phyloP scores from a whole-genome alignment of 2,329 filamentous ascomycete species.

The Arthrobotrys megalospora region DNA sequence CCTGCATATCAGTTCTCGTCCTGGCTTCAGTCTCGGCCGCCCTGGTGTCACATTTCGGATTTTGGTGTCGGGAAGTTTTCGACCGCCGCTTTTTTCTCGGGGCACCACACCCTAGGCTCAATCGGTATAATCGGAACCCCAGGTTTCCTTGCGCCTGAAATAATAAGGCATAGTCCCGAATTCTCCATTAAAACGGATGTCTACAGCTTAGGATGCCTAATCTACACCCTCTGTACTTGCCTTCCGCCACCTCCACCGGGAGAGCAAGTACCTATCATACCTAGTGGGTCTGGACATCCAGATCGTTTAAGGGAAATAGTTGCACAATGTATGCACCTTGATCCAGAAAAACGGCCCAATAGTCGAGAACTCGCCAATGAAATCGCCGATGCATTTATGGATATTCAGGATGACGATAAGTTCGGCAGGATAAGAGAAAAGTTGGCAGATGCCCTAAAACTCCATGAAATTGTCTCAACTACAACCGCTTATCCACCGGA shows the following conservation, averaged over 20 bases:
- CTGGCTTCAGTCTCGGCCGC: constrained; percentile 26
- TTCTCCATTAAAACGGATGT: constrained; percentile 44
- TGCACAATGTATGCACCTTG: neutral
- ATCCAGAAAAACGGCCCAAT: constrained; percentile 18
- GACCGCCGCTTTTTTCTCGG: neutral
- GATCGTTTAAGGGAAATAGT: constrained; percentile 17
- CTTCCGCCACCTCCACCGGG: neutral
- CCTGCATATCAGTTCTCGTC: constrained; percentile 10
- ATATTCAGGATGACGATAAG: constrained; percentile 30
- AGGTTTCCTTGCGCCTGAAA: constrained; percentile 34
- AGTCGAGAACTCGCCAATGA: constrained; percentile 28
- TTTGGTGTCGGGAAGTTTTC: constrained; percentile 50
- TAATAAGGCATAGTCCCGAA: neutral
- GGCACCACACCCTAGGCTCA: constrained; percentile 3
- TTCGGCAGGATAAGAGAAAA: constrained; percentile 12
- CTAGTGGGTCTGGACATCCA: neutral
- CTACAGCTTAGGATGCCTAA: constrained; percentile 43
- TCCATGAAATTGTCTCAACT: neutral
- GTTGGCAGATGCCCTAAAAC: neutral
- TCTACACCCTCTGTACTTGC: constrained; percentile 31
- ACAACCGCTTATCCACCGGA: neutral
- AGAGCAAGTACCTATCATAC: neutral
- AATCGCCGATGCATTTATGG: constrained; percentile 30
- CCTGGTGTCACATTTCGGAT: constrained; percentile 55
- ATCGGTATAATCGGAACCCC: constrained; percentile 24